phyloP scores from a whole-genome alignment of 2,329 filamentous ascomycete species.

The Hymenoscyphus infarciens region DNA sequence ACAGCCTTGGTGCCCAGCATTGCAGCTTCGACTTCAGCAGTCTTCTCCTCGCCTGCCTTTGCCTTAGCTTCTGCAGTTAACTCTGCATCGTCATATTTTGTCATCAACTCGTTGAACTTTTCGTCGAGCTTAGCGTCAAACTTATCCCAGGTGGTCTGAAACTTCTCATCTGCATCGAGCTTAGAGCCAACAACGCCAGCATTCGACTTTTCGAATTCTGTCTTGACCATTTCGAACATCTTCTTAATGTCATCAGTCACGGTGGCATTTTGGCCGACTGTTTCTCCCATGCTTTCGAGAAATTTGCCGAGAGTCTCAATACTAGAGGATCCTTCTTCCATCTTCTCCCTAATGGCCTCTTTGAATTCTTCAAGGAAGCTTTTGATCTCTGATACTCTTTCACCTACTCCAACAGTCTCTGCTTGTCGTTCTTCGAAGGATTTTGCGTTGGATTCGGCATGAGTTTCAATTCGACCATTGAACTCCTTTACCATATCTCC shows the following conservation, averaged over 20 bases:
- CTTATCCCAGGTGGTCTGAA: constrained; percentile 53
- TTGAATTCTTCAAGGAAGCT: constrained; percentile 74
- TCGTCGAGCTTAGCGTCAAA: constrained; percentile 57
- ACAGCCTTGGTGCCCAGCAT: constrained; percentile 72
- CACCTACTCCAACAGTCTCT: constrained; percentile 74
- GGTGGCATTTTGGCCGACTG: constrained; percentile 53
- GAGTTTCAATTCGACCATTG: constrained; percentile 62
- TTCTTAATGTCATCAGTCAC: constrained; percentile 64
- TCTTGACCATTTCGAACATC: constrained; percentile 70
- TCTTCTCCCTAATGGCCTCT: constrained; percentile 68
- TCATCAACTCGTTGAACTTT: constrained; percentile 71
- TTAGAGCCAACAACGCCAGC: constrained; percentile 76
- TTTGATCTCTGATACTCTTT: constrained; percentile 77
- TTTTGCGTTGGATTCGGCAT: constrained; percentile 71
- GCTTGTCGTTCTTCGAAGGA: constrained; percentile 80
- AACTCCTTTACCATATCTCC: constrained; percentile 68
- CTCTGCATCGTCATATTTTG: constrained; percentile 86
- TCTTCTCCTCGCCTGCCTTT: constrained; percentile 69
- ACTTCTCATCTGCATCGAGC: constrained; percentile 79
- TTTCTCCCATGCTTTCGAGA: constrained; percentile 63
- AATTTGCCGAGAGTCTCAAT: constrained; percentile 70
- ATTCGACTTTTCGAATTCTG: constrained; percentile 84
- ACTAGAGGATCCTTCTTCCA: constrained; percentile 70
- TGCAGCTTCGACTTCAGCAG: constrained; percentile 68
- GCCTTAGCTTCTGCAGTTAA: constrained; percentile 68